Evolutionary conservation across 305 asterid genomes (phyloP).

Genomic region (Ilex paraguariensis): DNA sequence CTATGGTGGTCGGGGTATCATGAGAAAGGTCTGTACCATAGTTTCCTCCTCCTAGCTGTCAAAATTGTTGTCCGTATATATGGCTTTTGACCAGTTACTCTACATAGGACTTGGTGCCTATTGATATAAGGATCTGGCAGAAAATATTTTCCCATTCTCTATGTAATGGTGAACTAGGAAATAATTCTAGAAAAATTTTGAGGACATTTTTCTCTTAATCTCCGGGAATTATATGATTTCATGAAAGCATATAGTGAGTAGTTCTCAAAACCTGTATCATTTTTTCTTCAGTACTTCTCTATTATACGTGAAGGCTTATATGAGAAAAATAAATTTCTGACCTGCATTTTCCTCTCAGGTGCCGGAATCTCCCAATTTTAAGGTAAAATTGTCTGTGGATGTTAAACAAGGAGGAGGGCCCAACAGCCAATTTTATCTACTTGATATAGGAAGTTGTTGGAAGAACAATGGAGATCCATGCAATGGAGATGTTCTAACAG

Average conservation of each 20-base stretch:
- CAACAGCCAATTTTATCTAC: conserved; percentile 73
- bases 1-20: conserved; percentile 66
- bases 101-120: not conserved
- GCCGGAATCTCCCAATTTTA: conserved; percentile 71
- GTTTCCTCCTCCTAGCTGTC: conserved; percentile 1
- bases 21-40: conserved; percentile 43
- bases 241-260: too few relatives aligned
- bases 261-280: not conserved
- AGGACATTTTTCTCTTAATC: not conserved
- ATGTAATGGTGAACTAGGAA: not conserved
- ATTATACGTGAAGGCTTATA: not conserved
- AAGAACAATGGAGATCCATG: conserved; percentile 72
- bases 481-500: conserved; percentile 64
- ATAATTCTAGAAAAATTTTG: too few relatives aligned
- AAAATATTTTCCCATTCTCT: too few relatives aligned
- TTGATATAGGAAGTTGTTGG: conserved; percentile 84
- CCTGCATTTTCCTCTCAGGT: conserved; percentile 31
- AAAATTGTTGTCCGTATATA: not conserved
- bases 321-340: not conserved
- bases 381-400: conserved; percentile 59
- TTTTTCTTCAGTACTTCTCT: not conserved
- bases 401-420: conserved; percentile 69
- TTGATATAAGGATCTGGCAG: too few relatives aligned
- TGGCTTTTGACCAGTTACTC: conserved; percentile 1
- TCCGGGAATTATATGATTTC: not conserved